Evolutionary conservation across 1,284 basidiomycete species (phyloP), one percentile per base, ranked within the genome.

Genomic region (Heterobasidion parviporum): DNA sequence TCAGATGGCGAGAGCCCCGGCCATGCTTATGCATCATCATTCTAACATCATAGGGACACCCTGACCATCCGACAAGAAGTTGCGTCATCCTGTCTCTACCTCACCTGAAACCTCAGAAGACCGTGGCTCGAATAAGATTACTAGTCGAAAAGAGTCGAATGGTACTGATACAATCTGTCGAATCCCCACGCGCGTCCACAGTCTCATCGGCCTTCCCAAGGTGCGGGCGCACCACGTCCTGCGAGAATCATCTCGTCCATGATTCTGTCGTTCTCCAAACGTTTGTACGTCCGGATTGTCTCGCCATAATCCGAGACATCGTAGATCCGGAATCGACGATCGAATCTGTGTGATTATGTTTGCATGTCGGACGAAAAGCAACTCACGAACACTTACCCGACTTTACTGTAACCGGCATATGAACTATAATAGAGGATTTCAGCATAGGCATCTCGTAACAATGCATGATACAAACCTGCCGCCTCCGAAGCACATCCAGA

Each of bases 401-500:
- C 64, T 65, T 82, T 83, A 14, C 92, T 83, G 64, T 95, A 96
- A 14, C 89, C 93, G 26, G 89, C 88, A 65, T 89, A 97, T 8
- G 87, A 91, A 6, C 87, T 88, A 57, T 20, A n/a, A 45, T 41
- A 43, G 44, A 20, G 56, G 52, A 33, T 50, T 54, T 57, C 57
- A 59, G 50, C 26, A 53, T 4, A 26, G 26, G 26, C 26, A 33
- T 38, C 9, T 55, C 26, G 52, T 15, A 38, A 12, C 6, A 48
- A 18, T 16, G 49, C 46, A 56, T 50, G 16, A 9, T 15, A 20
- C 81, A 65, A 63, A 86, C 73, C 89, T 86, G 63, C 94, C 95
- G 33, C 95, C 95, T 20, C 91, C 91, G 67, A 99, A 99, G 72
- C 95, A 98, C 63, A 90, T 76, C 95, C 96, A 98, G 3, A 96